phyloP scores from a whole-genome alignment of 352 stramenopile species.

The Globisporangium carolinianum region DNA sequence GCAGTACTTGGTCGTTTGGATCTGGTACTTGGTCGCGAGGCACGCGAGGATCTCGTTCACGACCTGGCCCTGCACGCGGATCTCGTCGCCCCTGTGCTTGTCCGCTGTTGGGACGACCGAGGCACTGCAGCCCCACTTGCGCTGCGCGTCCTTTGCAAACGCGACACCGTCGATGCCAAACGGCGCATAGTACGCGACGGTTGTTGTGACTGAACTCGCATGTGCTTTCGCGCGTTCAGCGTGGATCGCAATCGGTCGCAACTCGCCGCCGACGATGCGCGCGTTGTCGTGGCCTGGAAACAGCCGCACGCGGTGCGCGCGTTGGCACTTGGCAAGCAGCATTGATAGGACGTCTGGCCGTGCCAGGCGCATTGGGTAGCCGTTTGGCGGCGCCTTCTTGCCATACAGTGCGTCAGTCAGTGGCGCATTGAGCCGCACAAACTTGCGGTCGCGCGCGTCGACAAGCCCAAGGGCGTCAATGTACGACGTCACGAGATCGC shows the following conservation, averaged over 20 bases:
- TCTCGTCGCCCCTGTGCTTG: conserved; percentile 64
- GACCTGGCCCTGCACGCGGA: conserved; percentile 78
- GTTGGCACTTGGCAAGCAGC: conserved; percentile 55
- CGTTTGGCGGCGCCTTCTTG: conserved; percentile 47
- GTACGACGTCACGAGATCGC: conserved; percentile 53
- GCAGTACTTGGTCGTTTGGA: conserved; percentile 65
- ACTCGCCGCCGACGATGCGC: conserved; percentile 44
- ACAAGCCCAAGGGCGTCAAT: conserved; percentile 50
- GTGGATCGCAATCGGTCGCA: conserved; percentile 60
- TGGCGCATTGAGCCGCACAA: conserved; percentile 48
- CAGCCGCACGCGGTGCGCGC: conserved; percentile 62
- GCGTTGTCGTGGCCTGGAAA: conserved; percentile 63
- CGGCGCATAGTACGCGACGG: conserved; percentile 65
- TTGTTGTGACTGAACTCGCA: conserved; percentile 61
- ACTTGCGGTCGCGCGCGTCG: conserved; percentile 57
- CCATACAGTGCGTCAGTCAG: conserved; percentile 72
- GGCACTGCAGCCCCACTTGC: conserved; percentile 79
- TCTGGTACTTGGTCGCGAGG: conserved; percentile 55
- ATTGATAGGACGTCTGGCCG: conserved; percentile 46
- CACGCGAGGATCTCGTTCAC: conserved; percentile 68
- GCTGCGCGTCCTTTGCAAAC: conserved; percentile 77
- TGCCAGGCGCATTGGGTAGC: conserved; percentile 52
- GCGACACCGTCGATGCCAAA: conserved; percentile 66
- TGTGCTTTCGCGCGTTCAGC: conserved; percentile 66
- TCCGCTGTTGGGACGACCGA: conserved; percentile 39